Evolutionary conservation across 208 protist species (phyloP).

Genomic region (Leishmania arabica): DNA sequence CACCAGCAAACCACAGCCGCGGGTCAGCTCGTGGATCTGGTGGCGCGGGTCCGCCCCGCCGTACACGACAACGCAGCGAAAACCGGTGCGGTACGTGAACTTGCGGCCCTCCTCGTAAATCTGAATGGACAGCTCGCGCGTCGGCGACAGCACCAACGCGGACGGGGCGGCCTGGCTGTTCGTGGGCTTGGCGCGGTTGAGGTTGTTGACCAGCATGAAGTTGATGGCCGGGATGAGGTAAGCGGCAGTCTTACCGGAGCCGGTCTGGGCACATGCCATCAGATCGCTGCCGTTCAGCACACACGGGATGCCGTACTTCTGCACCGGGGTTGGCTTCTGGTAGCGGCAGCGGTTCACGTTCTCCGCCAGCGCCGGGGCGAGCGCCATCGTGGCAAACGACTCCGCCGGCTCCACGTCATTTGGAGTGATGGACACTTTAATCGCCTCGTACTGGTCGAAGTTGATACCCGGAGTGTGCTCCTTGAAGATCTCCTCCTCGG

Average conservation of each 20-base stretch:
- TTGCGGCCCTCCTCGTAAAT: constrained; percentile 97
- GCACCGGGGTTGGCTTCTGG: constrained; percentile 98
- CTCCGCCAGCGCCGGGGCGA: constrained; percentile 85
- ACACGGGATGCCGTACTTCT: constrained; percentile 98
- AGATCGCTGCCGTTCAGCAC: constrained; percentile 94
- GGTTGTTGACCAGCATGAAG: constrained; percentile 80
- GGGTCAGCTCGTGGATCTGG: constrained; percentile 97
- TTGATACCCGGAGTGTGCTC: constrained; percentile 92
- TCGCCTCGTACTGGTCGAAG: constrained; percentile 92
- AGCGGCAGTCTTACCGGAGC: constrained; percentile 99
- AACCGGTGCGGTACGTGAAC: constrained; percentile 95
- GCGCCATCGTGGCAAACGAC: constrained; percentile 85
- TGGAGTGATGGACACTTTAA: constrained; percentile 86
- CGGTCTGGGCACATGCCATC: constrained; percentile 99
- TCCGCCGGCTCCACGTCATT: constrained; percentile 76
- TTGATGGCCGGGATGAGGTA: constrained; percentile 98
- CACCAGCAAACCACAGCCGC: constrained; percentile 95
- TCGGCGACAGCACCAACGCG: constrained; percentile 97
- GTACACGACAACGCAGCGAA: constrained; percentile 97
- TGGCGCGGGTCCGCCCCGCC: constrained; percentile 95
- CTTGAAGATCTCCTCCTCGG: constrained; percentile 92
- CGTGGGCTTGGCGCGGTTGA: constrained; percentile 43
- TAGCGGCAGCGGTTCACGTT: constrained; percentile 97
- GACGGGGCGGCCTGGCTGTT: constrained; percentile 83
- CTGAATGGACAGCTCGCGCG: constrained; percentile 97